Evolutionary conservation across 2,329 filamentous ascomycete species (phyloP).

Genomic region (Aspergillus neoniger): DNA sequence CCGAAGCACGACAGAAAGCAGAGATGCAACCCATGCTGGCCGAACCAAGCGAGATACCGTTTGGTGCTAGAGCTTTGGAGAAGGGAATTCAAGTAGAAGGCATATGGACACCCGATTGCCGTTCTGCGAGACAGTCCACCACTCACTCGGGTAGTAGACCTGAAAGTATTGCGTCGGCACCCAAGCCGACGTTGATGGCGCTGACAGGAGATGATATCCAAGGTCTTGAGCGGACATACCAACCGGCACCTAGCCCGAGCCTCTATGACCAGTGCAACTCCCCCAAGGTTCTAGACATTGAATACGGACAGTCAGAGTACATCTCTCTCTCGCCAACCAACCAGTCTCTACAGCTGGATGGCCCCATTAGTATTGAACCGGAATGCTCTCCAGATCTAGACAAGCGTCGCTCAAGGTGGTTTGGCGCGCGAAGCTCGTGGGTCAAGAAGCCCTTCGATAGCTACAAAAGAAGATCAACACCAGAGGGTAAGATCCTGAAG

Average conservation of each 20-base stretch:
- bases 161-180: conserved; percentile 3
- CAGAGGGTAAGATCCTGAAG: conserved; percentile 14
- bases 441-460: conserved; percentile 20
- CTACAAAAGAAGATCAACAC: conserved; percentile 12
- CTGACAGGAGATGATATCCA: conserved; percentile 6
- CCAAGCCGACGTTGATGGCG: conserved; percentile 1
- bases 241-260: neutral
- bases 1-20: conserved; percentile 66
- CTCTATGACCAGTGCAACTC: conserved; percentile 5
- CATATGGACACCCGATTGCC: conserved; percentile 69
- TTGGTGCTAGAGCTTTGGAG: conserved; percentile 82
- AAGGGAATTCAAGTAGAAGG: conserved; percentile 81
- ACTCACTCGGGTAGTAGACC: conserved; percentile 27
- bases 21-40: conserved; percentile 58
- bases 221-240: conserved; percentile 7
- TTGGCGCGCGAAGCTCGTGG: conserved; percentile 24
- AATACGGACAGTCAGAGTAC: neutral
- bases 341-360: conserved; percentile 8
- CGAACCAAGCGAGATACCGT: conserved; percentile 68
- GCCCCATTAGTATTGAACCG: neutral
- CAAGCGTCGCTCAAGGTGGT: conserved; percentile 15
- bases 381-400: conserved; percentile 6
- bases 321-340: neutral
- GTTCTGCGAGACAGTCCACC: conserved; percentile 29
- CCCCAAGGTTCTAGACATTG: conserved; percentile 1